Conservation (phyloP, 352 stramenopile species). For the Phytophthora europaea region DNA sequence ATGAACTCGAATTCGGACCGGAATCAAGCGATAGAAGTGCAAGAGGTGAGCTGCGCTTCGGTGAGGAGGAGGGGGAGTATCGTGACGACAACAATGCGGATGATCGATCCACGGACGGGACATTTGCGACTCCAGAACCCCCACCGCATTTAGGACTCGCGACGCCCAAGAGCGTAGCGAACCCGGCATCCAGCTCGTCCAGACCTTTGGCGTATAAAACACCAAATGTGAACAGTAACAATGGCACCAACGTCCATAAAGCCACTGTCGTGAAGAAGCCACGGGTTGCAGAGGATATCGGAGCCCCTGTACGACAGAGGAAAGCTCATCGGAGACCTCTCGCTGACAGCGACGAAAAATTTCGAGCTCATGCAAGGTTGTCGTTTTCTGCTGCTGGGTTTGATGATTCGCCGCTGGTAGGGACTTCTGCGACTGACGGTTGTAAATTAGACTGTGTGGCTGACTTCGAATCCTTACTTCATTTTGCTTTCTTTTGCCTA, state of each 20-base stretch:
- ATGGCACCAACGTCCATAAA: conserved; percentile 26
- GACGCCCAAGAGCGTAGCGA: conserved; percentile 31
- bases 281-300: conserved; percentile 45
- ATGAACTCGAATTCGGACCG: conserved; percentile 10
- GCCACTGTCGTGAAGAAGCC: conserved; percentile 67
- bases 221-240: conserved; percentile 33
- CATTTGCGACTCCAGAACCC: conserved; percentile 45
- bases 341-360: conserved; percentile 66
- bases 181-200: conserved; percentile 8
- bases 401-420: conserved; percentile 68
- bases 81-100: conserved; percentile 43
- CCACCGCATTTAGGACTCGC: conserved; percentile 32
- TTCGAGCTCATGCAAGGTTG: conserved; percentile 55
- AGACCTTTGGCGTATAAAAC: conserved; percentile 48
- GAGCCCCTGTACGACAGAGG: conserved; percentile 50
- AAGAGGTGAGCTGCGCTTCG: conserved; percentile 7
- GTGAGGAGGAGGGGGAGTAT: conserved; percentile 17
- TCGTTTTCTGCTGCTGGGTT: conserved; percentile 68
- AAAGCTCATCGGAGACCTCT: conserved; percentile 65
- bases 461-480: conserved; percentile 14
- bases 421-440: neutral
- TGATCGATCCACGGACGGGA: conserved; percentile 31
- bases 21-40: conserved; percentile 17
- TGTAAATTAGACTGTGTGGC: neutral
- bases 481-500: conserved; percentile 8